Evolutionary conservation across 305 asterid genomes (phyloP), one percentile per base, ranked within the genome.

Genomic region (Plantago rigida): DNA sequence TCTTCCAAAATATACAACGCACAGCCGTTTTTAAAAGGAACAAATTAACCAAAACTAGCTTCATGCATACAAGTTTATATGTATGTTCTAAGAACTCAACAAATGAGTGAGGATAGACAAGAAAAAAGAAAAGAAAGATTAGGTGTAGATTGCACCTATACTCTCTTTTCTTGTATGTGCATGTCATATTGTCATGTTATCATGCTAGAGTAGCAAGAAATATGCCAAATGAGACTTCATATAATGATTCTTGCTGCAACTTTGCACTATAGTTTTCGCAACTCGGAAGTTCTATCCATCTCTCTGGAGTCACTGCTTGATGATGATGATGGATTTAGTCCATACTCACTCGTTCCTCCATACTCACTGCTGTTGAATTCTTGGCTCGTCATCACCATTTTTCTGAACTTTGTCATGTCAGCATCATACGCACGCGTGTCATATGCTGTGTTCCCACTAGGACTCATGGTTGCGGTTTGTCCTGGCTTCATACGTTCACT

Each of bases 361-460:
- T 29, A 75, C 26, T 75, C 82, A 13, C 78, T 72, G 64, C 84
- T 76, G 7, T 67, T 46, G 17, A 29, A 69, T 10, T 80, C 84
- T 39, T 66, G 77, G 53, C 62, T 71, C 0, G 76, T 14, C 72
- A 74, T 58, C 13, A 80, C 66, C 89, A 83, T 80, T 59, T 80
- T 62, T 60, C 73, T 80, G 74, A 83, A 83, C 79, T 76, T 80
- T 63, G 59, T 56, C 81, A 83, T 80, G 69, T 78, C 81, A 1
- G 86, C 86, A 46, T 75, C 76, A 61, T 78, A 78, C 1, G 79
- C 87, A 44, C 68, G 71, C 5, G 88, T 82, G 65, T 82, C 79
- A 14, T 84, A 84, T 10, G 46, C 13, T 0, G 39, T 0, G 15
- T 14, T 54, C 0, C 22, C 54, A 4, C 13, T 64, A 2, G 56